Evolutionary conservation across 257 asterid genomes (phyloP).

Genomic region (Nicotiana knightiana): DNA sequence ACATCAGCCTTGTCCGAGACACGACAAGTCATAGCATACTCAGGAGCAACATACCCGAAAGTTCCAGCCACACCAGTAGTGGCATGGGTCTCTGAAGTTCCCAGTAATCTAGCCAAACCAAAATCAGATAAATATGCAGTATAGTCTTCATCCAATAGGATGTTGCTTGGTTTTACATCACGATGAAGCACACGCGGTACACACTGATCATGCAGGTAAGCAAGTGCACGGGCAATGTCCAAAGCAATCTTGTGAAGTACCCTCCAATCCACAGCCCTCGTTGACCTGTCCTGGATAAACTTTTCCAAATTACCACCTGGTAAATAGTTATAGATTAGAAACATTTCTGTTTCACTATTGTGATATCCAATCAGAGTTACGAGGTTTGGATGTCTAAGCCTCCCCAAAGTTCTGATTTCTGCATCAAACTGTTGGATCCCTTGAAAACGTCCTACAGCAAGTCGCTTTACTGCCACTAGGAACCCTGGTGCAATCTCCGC

Average conservation of each 20-base stretch:
- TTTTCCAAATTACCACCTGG: constrained; percentile 83
- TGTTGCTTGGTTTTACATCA: constrained; percentile 93
- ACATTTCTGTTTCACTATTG: constrained; percentile 85
- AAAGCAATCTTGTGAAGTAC: constrained; percentile 82
- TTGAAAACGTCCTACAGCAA: constrained; percentile 76
- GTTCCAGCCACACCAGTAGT: constrained; percentile 93
- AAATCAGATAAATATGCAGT: constrained; percentile 82
- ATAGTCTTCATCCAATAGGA: constrained; percentile 70
- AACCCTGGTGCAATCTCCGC: constrained; percentile 87
- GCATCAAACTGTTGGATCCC: constrained; percentile 78
- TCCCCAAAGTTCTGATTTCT: constrained; percentile 71
- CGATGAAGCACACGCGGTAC: constrained; percentile 93
- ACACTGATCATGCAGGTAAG: constrained; percentile 88
- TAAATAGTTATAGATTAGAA: constrained; percentile 68
- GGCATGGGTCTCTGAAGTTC: constrained; percentile 84
- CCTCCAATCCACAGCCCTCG: constrained; percentile 83
- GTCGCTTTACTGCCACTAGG: constrained; percentile 74
- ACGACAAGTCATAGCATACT: constrained; percentile 89
- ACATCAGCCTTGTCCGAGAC: constrained; percentile 95
- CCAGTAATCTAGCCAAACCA: constrained; percentile 74
- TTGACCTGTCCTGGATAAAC: constrained; percentile 72
- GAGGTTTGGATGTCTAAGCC: constrained; percentile 75
- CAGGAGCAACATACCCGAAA: constrained; percentile 90
- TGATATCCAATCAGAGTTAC: constrained; percentile 92
- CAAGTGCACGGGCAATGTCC: constrained; percentile 77